These are phyloP conservation scores for Zymoseptoria brevis DNA, from an alignment of 2,329 filamentous ascomycete species.

Conservation along the genomic window DNA sequence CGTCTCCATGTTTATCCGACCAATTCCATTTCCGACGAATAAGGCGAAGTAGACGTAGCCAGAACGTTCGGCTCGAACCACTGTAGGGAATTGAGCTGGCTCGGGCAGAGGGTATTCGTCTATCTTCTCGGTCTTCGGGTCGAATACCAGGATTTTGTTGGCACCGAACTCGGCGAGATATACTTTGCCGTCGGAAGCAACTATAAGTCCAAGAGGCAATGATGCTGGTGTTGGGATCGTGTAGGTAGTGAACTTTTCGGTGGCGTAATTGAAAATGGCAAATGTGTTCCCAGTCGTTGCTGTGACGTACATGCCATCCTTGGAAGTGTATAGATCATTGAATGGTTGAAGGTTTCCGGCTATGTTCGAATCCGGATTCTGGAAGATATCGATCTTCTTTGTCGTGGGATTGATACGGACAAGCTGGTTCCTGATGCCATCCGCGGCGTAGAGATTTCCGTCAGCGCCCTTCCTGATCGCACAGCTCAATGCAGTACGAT, in stretches of 20 bases:
- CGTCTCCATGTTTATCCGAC: slow-evolving; percentile 16
- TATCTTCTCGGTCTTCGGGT: slow-evolving; percentile 12
- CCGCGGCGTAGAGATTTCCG: slow-evolving; percentile 9
- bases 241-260: slow-evolving; percentile 8
- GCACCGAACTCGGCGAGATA: slow-evolving; percentile 12
- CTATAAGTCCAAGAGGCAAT: slow-evolving; percentile 14
- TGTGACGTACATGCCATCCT: slow-evolving; percentile 18
- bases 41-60: slow-evolving; percentile 19
- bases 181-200: slow-evolving; percentile 10
- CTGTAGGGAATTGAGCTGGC: slow-evolving; percentile 14
- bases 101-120: slow-evolving; percentile 13
- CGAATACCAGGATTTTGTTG: slow-evolving; percentile 15
- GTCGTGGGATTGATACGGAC: slow-evolving; percentile 8
- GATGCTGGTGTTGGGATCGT: slow-evolving; percentile 9
- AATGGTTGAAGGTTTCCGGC: slow-evolving; percentile 17
- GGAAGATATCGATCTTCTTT: slow-evolving; percentile 5
- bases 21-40: slow-evolving; percentile 16
- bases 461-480: slow-evolving; percentile 7
- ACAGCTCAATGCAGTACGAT: slow-evolving; percentile 8
- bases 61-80: slow-evolving; percentile 16
- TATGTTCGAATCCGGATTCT: slow-evolving; percentile 5
- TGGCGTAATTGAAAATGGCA: slow-evolving; percentile 5
- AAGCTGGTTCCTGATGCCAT: slow-evolving; percentile 10
- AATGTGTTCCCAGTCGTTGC: slow-evolving; percentile 17
- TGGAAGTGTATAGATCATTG: slow-evolving; percentile 19